Evolutionary conservation across 495 filamentous ascomycete species (phyloP).

Genomic region (Penicillium maclennaniae): DNA sequence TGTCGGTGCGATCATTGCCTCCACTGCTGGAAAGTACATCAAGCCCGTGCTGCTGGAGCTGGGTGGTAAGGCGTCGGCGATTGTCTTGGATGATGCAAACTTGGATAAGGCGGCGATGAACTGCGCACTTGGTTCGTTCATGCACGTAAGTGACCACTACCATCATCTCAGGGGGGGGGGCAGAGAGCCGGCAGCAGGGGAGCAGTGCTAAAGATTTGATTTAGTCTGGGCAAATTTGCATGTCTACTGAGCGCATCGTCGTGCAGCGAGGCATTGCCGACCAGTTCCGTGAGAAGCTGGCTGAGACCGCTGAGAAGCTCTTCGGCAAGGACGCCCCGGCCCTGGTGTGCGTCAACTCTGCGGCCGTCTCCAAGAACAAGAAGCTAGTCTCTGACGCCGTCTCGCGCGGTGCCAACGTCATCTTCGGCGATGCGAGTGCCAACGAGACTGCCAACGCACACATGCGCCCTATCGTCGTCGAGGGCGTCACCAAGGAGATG

Average conservation of each 20-base stretch:
- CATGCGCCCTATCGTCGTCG: constrained; percentile 71
- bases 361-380: constrained; percentile 64
- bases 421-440: constrained; percentile 54
- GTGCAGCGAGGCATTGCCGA: constrained; percentile 67
- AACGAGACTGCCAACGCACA: constrained; percentile 46
- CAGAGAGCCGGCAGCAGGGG: no score
- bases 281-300: constrained; percentile 60
- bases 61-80: constrained; percentile 57
- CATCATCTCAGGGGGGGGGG: not conserved
- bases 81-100: constrained; percentile 58
- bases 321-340: constrained; percentile 49
- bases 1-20: constrained; percentile 54
- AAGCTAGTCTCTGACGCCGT: constrained; percentile 62
- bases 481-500: constrained; percentile 72
- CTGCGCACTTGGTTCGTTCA: constrained; percentile 50
- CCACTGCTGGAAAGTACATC: constrained; percentile 49
- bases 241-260: constrained; percentile 85
- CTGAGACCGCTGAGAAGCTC: constrained; percentile 36
- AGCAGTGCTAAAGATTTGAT: no score
- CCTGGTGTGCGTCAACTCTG: constrained; percentile 57
- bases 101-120: constrained; percentile 51
- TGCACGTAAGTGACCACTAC: constrained; percentile 39
- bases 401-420: constrained; percentile 61
- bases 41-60: constrained; percentile 62
- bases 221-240: constrained; percentile 79